Evolutionary conservation across 2,329 filamentous ascomycete genomes (phyloP), one percentile per base, ranked within the genome.

Genomic region (Aspergillus vadensis): DNA sequence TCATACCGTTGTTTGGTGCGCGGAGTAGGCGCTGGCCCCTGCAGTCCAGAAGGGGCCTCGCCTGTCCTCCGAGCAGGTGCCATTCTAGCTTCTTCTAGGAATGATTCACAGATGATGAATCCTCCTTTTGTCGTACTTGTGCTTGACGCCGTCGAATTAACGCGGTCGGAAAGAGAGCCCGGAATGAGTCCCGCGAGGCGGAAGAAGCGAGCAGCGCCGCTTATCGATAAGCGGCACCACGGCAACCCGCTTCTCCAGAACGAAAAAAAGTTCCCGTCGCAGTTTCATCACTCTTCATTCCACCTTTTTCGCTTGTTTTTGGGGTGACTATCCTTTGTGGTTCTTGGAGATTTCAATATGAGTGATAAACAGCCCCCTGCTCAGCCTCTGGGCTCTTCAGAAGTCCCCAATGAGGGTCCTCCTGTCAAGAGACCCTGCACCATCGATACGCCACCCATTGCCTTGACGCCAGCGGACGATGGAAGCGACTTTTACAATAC

Each of bases 401-500:
- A 55, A 9, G 53, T 44, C n/a, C 39, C 41, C 25, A 44, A 12
- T 14, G 71, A 72, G 14, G 67, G 55, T 9, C 67, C 69, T 61
- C 65, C 68, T 27, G 55, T 64, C 15, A 73, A 74, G 56, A 68
- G 61, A 51, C 63, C 73, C 52, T 67, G 65, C 58, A 65, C 64
- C 51, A 69, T 63, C 47, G 70, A 75, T 55, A 69, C 67, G 63
- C 71, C 70, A 66, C 68, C 73, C 52, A 62, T 71, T 58, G 62
- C 69, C 59, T 67, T 65, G 59, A 72, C 73, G 19, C 71, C 68
- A 8, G 64, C 63, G 19, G 77, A 77, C 58, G 72, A 76, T 67
- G 75, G 69, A 53, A 79, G 75, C 60, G 75, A 79, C 67, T 78
- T 79, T 48, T 79, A 79, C 68, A 77, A 76, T 56, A 78, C 76